phyloP scores from a whole-genome alignment of 192 early-diverging fungal species.

The Fimicolochytrium jonesii region DNA sequence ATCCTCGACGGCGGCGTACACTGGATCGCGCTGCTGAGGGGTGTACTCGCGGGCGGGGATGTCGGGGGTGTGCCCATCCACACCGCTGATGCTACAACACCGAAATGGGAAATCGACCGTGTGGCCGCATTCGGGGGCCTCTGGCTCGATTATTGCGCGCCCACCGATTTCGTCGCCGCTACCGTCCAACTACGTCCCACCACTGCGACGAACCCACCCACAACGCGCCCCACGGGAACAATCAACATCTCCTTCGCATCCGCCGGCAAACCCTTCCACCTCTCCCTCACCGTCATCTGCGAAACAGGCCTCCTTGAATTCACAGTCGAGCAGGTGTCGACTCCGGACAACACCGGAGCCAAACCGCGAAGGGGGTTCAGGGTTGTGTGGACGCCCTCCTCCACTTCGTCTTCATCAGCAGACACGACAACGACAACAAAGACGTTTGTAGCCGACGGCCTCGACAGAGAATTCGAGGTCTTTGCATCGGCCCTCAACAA shows the following conservation, averaged over 20 bases:
- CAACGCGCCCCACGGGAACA: not conserved
- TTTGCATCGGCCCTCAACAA: not conserved
- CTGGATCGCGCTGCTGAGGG: conserved; percentile 11
- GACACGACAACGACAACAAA: not conserved
- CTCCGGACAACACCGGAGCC: not conserved
- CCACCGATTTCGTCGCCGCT: conserved; percentile 8
- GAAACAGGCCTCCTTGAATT: not conserved
- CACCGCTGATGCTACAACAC: not conserved
- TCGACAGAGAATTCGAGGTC: conserved; percentile 11
- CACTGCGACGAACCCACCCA: not conserved
- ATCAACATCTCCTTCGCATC: conserved; percentile 15
- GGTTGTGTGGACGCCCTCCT: too few relatives aligned
- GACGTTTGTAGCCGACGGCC: not conserved
- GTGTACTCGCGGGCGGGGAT: not conserved
- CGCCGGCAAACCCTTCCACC: not conserved
- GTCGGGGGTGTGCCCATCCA: too few relatives aligned
- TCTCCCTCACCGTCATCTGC: conserved; percentile 5
- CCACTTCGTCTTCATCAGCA: too few relatives aligned
- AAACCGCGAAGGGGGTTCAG: not conserved
- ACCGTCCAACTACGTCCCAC: not conserved
- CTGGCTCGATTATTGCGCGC: conserved; percentile 3
- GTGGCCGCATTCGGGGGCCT: conserved; percentile 1
- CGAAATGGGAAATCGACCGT: not conserved
- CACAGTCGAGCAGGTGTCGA: not conserved
- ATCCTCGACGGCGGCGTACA: conserved; percentile 19